Evolutionary conservation across 2,329 filamentous ascomycete species (phyloP).

Genomic region (Fusarium illudens): DNA sequence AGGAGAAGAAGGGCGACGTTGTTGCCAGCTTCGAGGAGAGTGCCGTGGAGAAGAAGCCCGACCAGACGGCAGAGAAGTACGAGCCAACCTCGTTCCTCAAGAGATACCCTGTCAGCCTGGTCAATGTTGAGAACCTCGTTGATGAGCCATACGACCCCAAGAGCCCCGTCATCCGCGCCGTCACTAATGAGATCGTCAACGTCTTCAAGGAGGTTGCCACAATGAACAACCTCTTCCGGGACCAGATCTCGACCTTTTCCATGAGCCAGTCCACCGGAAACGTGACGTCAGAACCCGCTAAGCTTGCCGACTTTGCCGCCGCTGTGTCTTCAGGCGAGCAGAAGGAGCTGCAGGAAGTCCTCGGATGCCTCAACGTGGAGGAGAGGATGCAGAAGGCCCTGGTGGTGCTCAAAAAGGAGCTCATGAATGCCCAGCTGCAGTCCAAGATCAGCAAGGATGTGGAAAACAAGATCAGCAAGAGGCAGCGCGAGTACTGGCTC

Average conservation of each 20-base stretch:
- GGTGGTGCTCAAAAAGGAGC: slow-evolving; percentile 93
- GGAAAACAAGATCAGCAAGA: slow-evolving; percentile 95
- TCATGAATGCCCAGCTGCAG: slow-evolving; percentile 97
- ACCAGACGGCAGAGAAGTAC: slow-evolving; percentile 65
- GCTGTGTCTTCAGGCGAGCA: slow-evolving; percentile 95
- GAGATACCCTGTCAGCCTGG: slow-evolving; percentile 91
- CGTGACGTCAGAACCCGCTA: slow-evolving; percentile 92
- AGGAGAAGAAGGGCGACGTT: slow-evolving; percentile 87
- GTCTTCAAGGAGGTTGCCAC: slow-evolving; percentile 97
- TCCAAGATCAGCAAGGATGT: slow-evolving; percentile 98
- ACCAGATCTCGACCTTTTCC: slow-evolving; percentile 96
- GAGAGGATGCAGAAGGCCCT: slow-evolving; percentile 91
- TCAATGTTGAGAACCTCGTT: slow-evolving; percentile 90
- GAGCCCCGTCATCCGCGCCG: slow-evolving; percentile 85
- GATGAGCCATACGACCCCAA: slow-evolving; percentile 93
- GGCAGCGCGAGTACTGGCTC: slow-evolving; percentile 96
- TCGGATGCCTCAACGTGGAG: slow-evolving; percentile 89
- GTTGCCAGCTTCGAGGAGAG: slow-evolving; percentile 96
- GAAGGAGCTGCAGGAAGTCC: slow-evolving; percentile 88
- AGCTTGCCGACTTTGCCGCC: slow-evolving; percentile 95
- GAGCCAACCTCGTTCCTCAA: slow-evolving; percentile 91
- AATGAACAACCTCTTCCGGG: slow-evolving; percentile 93
- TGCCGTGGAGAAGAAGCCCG: slow-evolving; percentile 67
- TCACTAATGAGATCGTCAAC: slow-evolving; percentile 98
- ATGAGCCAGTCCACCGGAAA: slow-evolving; percentile 96